Conservation (phyloP, 1,284 basidiomycete genomes). For the Leccinum huronense region DNA sequence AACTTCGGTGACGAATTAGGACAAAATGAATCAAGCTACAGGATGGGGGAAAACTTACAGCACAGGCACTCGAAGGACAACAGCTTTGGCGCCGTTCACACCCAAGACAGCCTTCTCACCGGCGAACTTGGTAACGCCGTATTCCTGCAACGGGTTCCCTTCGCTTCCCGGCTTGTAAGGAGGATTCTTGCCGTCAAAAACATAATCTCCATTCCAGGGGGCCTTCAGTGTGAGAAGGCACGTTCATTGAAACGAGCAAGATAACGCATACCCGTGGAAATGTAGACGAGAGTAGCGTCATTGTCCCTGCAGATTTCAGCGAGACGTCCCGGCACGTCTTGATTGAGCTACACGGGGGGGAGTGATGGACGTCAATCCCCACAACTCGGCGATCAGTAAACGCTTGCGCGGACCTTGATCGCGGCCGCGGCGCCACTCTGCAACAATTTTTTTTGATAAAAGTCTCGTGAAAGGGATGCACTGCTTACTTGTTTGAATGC, state of each 20-base stretch:
- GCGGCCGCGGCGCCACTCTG: slow-evolving; percentile 61
- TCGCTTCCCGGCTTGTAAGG: slow-evolving; percentile 66
- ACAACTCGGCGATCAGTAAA: neutral
- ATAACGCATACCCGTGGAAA: slow-evolving; percentile 62
- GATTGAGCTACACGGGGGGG: slow-evolving; percentile 58
- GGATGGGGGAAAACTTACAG: slow-evolving; percentile 47
- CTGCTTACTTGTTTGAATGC: slow-evolving; percentile 70
- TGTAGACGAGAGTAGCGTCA: slow-evolving; percentile 66
- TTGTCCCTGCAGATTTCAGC: slow-evolving; percentile 56
- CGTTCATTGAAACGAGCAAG: neutral
- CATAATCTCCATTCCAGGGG: slow-evolving; percentile 59
- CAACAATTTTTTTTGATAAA: slow-evolving; percentile 3
- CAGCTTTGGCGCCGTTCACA: slow-evolving; percentile 50
- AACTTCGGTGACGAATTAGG: slow-evolving; percentile 45
- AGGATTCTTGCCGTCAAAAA: slow-evolving; percentile 81
- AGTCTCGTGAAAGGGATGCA: neutral
- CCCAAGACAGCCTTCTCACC: slow-evolving; percentile 68
- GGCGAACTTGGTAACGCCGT: slow-evolving; percentile 73
- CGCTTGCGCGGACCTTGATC: slow-evolving; percentile 44
- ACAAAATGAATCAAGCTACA: neutral
- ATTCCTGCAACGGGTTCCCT: slow-evolving; percentile 77
- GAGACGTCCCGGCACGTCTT: slow-evolving; percentile 59
- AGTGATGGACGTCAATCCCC: neutral
- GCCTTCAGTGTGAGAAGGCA: slow-evolving; percentile 15
- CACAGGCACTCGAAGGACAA: slow-evolving; percentile 78